Percentiles rank a stretch among this genome's conserved stretches.
These are phyloP conservation scores for Penicillium aurantiogriseum DNA, from an alignment of 2,329 filamentous ascomycete species.

Conservation along the genomic window DNA sequence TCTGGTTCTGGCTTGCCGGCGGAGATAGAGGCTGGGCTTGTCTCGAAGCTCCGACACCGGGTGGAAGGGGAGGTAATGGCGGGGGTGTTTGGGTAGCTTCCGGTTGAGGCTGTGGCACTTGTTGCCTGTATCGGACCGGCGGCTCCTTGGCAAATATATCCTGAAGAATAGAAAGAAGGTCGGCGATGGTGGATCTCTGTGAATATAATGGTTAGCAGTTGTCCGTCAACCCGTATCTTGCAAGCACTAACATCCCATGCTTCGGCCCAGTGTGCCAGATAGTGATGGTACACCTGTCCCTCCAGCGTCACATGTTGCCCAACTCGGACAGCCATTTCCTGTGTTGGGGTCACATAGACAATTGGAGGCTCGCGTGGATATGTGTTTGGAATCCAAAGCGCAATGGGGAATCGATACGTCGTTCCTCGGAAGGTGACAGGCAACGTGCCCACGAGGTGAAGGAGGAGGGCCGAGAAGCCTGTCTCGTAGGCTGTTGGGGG, in stretches of 20 bases:
- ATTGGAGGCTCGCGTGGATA: constrained; percentile 86
- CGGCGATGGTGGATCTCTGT: constrained; percentile 76
- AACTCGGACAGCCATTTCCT: constrained; percentile 83
- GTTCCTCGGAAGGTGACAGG: constrained; percentile 88
- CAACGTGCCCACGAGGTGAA: constrained; percentile 82
- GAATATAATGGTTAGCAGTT: background rate
- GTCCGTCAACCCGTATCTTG: background rate
- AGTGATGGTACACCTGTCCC: constrained; percentile 92
- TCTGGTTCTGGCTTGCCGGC: constrained; percentile 18
- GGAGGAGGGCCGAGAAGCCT: constrained; percentile 79
- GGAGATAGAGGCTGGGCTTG: constrained; percentile 31
- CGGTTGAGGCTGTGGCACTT: constrained; percentile 30
- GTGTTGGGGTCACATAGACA: constrained; percentile 82
- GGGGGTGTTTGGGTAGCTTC: constrained; percentile 52
- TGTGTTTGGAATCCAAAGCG: constrained; percentile 86
- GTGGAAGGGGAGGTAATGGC: constrained; percentile 69
- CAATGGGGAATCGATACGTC: constrained; percentile 86
- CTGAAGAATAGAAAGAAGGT: constrained; percentile 77
- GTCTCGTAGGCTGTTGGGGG: constrained; percentile 72
- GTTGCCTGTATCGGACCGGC: constrained; percentile 72
- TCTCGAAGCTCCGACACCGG: constrained; percentile 52
- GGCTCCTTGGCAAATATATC: constrained; percentile 94
- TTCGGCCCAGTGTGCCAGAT: constrained; percentile 82
- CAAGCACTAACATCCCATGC: constrained; percentile 77
- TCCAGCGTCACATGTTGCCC: constrained; percentile 95